Base-by-base conservation (phyloP, 148 eudicot genomes). In the Chenopodium album region DNA sequence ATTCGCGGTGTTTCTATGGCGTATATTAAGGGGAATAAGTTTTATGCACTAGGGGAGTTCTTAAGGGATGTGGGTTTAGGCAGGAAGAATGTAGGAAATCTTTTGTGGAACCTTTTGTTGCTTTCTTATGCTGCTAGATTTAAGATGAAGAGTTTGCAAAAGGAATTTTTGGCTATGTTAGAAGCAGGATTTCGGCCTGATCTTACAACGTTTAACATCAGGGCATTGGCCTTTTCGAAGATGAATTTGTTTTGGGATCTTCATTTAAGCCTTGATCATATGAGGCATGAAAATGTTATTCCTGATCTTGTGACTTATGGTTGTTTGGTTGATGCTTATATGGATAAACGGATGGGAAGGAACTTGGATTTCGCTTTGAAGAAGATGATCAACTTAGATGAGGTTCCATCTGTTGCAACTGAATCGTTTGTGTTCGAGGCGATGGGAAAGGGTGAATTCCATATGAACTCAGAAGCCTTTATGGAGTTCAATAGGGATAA, bases 231-330 rank as follows among this genome's bases (percentile, higher is more conserved):
- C 14, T 95, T 93, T 82, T 91, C 94, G 9, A 91, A 83, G 83
- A 96, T 96, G 99, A 87, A 87, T 73, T 85, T 96, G 89, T 87
- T 96, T 47, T 94, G 98, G 98, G 99, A 96, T 83, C 91, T 96
- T 76, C 99, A 96, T 88, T 59, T 96, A 78, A 92, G 92, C 82
- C 90, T 96, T 68, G 91, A 92, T 19, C 98, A 96, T 84, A 92
- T 96, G 99, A 92, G 84, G 76, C 90, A 92, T 83, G 88, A 86
- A 71, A 81, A 76, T 70, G 88, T 96, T 50, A 83, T 84, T 56
- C 98, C 99, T 78, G 99, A 96, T 91, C 92, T 96, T 66, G 98
- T 96, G 79, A 96, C 99, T 44, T 96, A 92, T 84, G 98, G 99
- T 70, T 94, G 94, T 83, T 88, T 96, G 76, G 92, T 96, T 77